Evolutionary conservation across 202 grass and related monocot genomes (phyloP).

Genomic region (Musa balbisiana): DNA sequence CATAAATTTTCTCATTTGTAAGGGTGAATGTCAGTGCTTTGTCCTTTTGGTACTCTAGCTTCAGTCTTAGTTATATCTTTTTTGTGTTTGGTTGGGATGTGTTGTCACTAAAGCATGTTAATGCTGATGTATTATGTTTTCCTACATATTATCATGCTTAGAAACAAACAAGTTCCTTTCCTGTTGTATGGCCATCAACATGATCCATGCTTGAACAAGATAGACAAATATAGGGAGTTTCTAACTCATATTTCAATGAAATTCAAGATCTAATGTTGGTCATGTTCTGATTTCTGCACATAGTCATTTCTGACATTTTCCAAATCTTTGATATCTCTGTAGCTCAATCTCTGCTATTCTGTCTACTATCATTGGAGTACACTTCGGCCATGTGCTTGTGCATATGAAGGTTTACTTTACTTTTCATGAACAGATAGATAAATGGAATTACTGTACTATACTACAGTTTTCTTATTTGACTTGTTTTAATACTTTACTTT

Average conservation of each 20-base stretch:
- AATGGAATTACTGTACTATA: background rate
- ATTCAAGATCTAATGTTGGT: background rate
- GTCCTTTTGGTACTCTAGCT: no score
- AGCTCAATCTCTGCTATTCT: slow-evolving; percentile 79
- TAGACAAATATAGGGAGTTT: background rate
- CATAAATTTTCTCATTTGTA: no score
- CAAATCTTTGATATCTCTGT: slow-evolving; percentile 5
- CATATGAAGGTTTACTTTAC: slow-evolving; percentile 54
- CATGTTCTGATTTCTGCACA: background rate
- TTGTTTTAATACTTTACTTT: slow-evolving; percentile 2
- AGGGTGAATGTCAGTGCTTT: no score
- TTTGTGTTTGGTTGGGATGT: no score
- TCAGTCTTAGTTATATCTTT: no score
- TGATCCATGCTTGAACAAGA: background rate
- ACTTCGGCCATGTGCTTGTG: slow-evolving; percentile 80
- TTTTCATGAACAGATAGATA: background rate
- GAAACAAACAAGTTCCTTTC: no score
- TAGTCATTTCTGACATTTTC: background rate
- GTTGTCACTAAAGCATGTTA: no score
- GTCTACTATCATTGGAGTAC: slow-evolving; percentile 71
- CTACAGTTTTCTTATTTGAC: slow-evolving; percentile 8
- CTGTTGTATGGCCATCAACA: no score
- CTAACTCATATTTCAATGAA: background rate
- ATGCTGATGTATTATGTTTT: no score
- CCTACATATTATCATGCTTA: no score